Evolutionary conservation across 2,329 filamentous ascomycete species (phyloP).

Genomic region (Phaeosphaeriaceae sp.): DNA sequence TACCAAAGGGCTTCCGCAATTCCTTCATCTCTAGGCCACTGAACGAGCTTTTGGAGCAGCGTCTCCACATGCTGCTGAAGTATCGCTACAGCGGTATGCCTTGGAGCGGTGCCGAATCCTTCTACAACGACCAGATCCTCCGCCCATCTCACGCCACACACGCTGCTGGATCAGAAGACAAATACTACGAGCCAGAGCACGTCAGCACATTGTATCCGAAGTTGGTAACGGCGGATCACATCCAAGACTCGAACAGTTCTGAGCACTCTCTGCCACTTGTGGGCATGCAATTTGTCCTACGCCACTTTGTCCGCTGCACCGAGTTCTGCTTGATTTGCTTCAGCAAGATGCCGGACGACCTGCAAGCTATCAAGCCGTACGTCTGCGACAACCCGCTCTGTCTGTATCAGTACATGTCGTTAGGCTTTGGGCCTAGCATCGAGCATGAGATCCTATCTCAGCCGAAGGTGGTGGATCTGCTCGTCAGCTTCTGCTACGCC

Average conservation of each 20-base stretch:
- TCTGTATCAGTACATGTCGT: constrained; percentile 83
- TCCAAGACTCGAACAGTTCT: constrained; percentile 42
- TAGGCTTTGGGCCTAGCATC: constrained; percentile 85
- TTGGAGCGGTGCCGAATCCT: constrained; percentile 73
- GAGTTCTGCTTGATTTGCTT: constrained; percentile 90
- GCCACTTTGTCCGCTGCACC: constrained; percentile 79
- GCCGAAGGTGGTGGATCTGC: constrained; percentile 82
- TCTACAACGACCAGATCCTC: constrained; percentile 57
- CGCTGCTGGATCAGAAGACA: constrained; percentile 45
- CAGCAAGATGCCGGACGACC: constrained; percentile 66
- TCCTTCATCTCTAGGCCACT: constrained; percentile 77
- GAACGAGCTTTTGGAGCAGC: constrained; percentile 70
- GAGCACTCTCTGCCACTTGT: constrained; percentile 62
- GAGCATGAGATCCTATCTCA: constrained; percentile 84
- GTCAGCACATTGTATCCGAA: constrained; percentile 48
- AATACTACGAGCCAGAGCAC: constrained; percentile 47
- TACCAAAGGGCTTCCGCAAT: constrained; percentile 55
- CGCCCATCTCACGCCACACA: constrained; percentile 35
- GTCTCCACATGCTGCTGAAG: constrained; percentile 68
- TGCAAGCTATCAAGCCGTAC: constrained; percentile 74
- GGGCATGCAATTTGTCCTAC: constrained; percentile 76
- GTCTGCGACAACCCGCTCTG: constrained; percentile 80
- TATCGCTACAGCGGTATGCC: constrained; percentile 62
- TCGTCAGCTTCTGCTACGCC: constrained; percentile 81
- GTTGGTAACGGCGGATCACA: constrained; percentile 60